phyloP scores from a whole-genome alignment of 257 asterid species.

The Solanum piurae region DNA sequence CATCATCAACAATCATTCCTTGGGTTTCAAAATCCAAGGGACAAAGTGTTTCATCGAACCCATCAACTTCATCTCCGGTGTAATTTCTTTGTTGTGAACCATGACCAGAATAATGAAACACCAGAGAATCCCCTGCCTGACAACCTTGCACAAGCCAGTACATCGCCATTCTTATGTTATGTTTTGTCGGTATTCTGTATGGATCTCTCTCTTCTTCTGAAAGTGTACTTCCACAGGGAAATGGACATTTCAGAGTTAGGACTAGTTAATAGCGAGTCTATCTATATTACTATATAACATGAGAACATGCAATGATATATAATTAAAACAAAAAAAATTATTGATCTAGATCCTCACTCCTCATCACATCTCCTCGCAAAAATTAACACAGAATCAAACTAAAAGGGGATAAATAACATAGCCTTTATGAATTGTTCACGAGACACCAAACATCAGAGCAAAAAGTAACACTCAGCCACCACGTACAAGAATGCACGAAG shows the following conservation, averaged over 20 bases:
- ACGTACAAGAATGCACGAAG: background rate
- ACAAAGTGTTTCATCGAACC: slow-evolving; percentile 82
- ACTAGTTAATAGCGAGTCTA: background rate
- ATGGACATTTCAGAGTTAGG: background rate
- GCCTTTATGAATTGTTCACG: background rate
- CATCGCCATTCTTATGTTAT: slow-evolving; percentile 91
- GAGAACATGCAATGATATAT: background rate
- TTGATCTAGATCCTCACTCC: background rate
- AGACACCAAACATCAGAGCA: background rate
- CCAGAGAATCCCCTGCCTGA: slow-evolving; percentile 88
- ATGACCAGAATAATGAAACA: slow-evolving; percentile 89
- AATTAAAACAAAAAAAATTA: background rate
- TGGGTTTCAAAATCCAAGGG: slow-evolving; percentile 71
- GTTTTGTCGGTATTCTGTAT: slow-evolving; percentile 65
- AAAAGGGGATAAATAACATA: background rate
- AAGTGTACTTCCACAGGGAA: slow-evolving; percentile 11
- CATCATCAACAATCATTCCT: slow-evolving; percentile 83
- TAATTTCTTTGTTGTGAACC: slow-evolving; percentile 81
- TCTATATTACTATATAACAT: background rate
- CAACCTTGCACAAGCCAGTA: slow-evolving; percentile 83
- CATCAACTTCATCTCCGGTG: slow-evolving; percentile 88
- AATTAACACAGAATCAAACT: background rate
- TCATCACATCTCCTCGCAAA: background rate
- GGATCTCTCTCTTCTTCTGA: slow-evolving; percentile 91
- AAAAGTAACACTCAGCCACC: background rate